Conservation (phyloP, 805 yeast species). For the Starmera pachycereana region DNA sequence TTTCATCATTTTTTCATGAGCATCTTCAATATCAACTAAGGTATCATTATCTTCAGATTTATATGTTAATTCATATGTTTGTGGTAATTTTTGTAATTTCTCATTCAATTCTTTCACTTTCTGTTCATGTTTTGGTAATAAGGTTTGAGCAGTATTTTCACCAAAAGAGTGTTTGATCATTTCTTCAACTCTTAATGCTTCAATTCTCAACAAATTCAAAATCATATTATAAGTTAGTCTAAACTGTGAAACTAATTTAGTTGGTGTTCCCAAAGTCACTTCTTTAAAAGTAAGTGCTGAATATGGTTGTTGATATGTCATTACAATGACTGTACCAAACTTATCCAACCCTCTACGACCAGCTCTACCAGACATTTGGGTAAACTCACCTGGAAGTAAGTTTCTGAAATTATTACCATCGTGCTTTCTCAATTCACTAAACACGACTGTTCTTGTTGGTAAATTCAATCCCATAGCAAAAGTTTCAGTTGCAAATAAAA, state of each 20-base stretch:
- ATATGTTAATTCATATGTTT: slow-evolving; percentile 15
- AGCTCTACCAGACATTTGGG: slow-evolving; percentile 99
- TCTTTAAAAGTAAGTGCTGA: slow-evolving; percentile 54
- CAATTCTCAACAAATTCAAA: slow-evolving; percentile 80
- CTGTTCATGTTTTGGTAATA: slow-evolving; percentile 78
- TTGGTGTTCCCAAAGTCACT: slow-evolving; percentile 81
- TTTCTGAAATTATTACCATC: slow-evolving; percentile 81
- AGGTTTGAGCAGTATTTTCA: slow-evolving; percentile 78
- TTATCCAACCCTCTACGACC: slow-evolving; percentile 94
- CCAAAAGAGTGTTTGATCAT: slow-evolving; percentile 95
- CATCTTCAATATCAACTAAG: slow-evolving; percentile 31
- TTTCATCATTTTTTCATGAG: slow-evolving; percentile 33
- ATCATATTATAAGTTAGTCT: slow-evolving; percentile 95
- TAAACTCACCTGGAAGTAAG: slow-evolving; percentile 90
- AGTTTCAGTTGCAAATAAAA: slow-evolving; percentile 93
- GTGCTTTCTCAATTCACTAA: slow-evolving; percentile 76
- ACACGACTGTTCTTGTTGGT: slow-evolving; percentile 94
- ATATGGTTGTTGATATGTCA: slow-evolving; percentile 68
- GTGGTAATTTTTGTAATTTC: slow-evolving; percentile 28
- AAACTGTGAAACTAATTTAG: slow-evolving; percentile 85
- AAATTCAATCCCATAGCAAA: slow-evolving; percentile 97
- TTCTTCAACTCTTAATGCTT: slow-evolving; percentile 93
- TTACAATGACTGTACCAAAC: slow-evolving; percentile 89
- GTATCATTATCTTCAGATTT: slow-evolving; percentile 28
- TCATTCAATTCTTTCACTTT: slow-evolving; percentile 44